These are phyloP conservation scores for Paraurostyla sp. DNA, from an alignment of 73 alveolate genomes.

Conservation along the genomic window DNA sequence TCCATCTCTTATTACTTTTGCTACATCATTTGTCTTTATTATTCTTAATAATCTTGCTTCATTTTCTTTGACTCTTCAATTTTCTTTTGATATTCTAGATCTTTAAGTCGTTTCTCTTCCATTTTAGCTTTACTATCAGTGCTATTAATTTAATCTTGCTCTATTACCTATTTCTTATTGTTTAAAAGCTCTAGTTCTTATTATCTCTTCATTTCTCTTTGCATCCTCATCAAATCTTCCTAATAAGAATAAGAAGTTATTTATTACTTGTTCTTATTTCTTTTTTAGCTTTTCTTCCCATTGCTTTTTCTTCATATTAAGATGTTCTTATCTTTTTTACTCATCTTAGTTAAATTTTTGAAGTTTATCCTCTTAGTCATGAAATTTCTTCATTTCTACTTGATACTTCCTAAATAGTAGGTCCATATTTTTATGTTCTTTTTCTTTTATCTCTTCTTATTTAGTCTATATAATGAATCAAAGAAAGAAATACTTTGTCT, in stretches of 20 bases:
- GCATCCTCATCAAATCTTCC: conserved; percentile 5
- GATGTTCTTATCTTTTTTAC: conserved; percentile 20
- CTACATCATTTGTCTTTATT: background rate
- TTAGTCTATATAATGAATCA: background rate
- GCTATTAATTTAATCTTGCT: background rate
- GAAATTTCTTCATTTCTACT: conserved; percentile 22
- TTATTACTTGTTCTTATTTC: conserved; percentile 18
- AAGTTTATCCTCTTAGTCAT: conserved; percentile 20
- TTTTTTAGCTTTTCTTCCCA: conserved; percentile 42
- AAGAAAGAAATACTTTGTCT: no score
- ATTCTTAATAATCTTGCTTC: background rate
- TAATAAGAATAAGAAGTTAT: background rate
- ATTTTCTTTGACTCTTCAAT: conserved; percentile 1
- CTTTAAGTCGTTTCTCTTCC: conserved; percentile 8
- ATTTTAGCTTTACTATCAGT: background rate
- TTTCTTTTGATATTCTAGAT: conserved; percentile 13
- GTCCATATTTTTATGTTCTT: conserved; percentile 15
- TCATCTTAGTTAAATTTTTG: conserved; percentile 20
- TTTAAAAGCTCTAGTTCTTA: background rate
- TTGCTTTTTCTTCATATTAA: conserved; percentile 2
- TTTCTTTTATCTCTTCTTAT: conserved; percentile 22
- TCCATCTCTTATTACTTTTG: background rate
- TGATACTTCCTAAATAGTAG: conserved; percentile 5
- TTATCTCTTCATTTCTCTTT: conserved; percentile 35
- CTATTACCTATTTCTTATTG: background rate